Conservation (phyloP, 2,329 filamentous ascomycete genomes). For the Aspergillus sojae region DNA sequence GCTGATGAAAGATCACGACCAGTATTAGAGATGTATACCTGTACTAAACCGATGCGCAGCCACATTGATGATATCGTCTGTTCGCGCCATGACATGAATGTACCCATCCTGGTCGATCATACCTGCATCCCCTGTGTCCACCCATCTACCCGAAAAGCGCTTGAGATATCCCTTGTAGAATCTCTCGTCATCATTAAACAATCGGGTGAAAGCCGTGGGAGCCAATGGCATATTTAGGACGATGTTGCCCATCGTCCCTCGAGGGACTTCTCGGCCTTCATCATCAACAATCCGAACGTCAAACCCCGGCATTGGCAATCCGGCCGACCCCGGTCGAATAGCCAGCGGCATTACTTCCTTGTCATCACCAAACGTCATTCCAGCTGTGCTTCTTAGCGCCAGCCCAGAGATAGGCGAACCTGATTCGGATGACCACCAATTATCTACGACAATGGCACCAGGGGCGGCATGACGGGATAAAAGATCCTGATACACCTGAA, state of each 20-base stretch:
- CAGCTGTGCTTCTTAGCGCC: constrained; percentile 65
- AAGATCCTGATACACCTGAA: constrained; percentile 77
- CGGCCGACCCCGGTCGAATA: constrained; percentile 83
- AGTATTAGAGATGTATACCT: constrained; percentile 54
- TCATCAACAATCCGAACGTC: constrained; percentile 86
- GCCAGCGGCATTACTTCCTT: constrained; percentile 52
- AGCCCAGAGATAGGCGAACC: constrained; percentile 70
- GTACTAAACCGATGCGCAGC: constrained; percentile 89
- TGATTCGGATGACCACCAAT: constrained; percentile 75
- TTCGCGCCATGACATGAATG: constrained; percentile 64
- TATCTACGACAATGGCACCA: constrained; percentile 67
- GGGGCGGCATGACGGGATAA: constrained; percentile 67
- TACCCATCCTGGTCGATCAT: constrained; percentile 76
- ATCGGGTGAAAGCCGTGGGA: constrained; percentile 80
- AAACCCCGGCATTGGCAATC: constrained; percentile 89
- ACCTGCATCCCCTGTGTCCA: constrained; percentile 90
- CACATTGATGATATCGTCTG: constrained; percentile 94
- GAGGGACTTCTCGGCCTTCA: constrained; percentile 69
- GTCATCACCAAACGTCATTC: constrained; percentile 35
- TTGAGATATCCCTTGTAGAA: constrained; percentile 86
- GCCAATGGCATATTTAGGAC: constrained; percentile 81
- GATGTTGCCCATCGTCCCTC: constrained; percentile 85
- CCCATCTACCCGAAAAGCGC: constrained; percentile 77
- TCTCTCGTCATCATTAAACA: constrained; percentile 83
- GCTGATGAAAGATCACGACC: not conserved